Base-by-base conservation (phyloP, 2,329 filamentous ascomycete genomes). In the Fusarium secorum region DNA sequence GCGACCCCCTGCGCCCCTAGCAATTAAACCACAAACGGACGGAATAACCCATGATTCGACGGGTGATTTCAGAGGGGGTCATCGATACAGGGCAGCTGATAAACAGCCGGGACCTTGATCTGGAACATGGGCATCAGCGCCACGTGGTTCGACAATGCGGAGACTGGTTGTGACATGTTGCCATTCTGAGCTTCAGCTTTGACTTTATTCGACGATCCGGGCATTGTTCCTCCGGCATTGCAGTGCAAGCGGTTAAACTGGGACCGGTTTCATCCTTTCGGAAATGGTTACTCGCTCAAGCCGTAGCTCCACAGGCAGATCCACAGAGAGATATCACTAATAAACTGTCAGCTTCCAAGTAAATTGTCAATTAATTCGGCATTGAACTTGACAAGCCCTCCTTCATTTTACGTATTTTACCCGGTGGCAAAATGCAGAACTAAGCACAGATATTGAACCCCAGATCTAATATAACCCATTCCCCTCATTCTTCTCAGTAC, bases 91-190 rank as follows among this genome's bases (percentile, higher is more conserved):
- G 33, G 14, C 26, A 58, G 32, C 26, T 15, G 17, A 65, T 20
- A 46, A 36, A 59, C 53, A 66, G 45, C 52, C 61, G 61, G 48
- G 22, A 30, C 26, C 8, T 44, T 39, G 45, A 41, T n/a, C 20
- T 64, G 39, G 17, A 20, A 5, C 18, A 9, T 22, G 46, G 59
- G 48, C 49, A 64, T 44, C 39, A 35, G 22, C 35, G 61, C 63
- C 53, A 60, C 64, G 63, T 60, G 60, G 62, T 53, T 49, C 42
- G 49, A 66, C 11, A 35, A 55, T 66, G 63, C 63, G 60, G 61
- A 52, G 63, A 60, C 11, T 15, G 5, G 4, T 26, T 9, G 22
- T 6, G 17, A 3, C 48, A n/a, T 14, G 5, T 41, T 46, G 3
- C 61, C 61, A 32, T 18, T 59, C 39, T 30, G 10, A 26, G 60